Conservation (phyloP, 768 basidiomycete species). For the Podaxis sp. region DNA sequence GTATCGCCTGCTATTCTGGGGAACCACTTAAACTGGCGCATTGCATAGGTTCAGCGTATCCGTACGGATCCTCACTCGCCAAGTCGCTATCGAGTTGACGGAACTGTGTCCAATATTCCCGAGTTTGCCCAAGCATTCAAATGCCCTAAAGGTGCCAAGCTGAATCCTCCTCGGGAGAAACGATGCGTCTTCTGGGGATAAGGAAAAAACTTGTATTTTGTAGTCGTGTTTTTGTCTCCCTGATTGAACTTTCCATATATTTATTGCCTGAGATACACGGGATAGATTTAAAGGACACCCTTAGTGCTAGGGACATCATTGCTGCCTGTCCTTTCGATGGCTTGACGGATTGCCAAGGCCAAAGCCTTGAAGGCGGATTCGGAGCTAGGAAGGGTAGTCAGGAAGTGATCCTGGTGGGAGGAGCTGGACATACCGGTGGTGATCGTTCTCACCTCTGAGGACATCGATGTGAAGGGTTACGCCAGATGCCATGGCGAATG, state of each 20-base stretch:
- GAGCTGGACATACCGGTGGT: constrained; percentile 70
- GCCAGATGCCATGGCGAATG: constrained; percentile 95
- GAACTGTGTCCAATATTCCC: constrained; percentile 81
- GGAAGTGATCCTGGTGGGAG: constrained; percentile 3
- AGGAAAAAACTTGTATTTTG: constrained; percentile 13
- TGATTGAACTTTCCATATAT: constrained; percentile 1
- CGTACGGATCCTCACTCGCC: constrained; percentile 91
- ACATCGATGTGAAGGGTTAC: constrained; percentile 94
- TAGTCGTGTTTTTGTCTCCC: not conserved
- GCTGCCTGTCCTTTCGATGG: constrained; percentile 86
- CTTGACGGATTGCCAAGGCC: constrained; percentile 91
- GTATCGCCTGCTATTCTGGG: constrained; percentile 18
- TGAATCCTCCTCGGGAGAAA: constrained; percentile 79
- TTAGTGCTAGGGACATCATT: constrained; percentile 95
- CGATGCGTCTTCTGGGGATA: constrained; percentile 79
- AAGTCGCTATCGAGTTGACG: constrained; percentile 71
- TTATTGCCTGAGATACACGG: constrained; percentile 1
- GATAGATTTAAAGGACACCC: constrained; percentile 62
- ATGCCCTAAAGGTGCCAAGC: constrained; percentile 72
- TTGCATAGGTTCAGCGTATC: constrained; percentile 61
- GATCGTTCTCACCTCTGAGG: constrained; percentile 93
- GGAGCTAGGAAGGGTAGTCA: constrained; percentile 47
- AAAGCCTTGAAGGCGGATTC: constrained; percentile 99
- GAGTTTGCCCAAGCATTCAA: constrained; percentile 88
- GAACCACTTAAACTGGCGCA: not conserved